Base-by-base conservation (phyloP, 2,329 filamentous ascomycete genomes). In the Arthroderma sp. region DNA sequence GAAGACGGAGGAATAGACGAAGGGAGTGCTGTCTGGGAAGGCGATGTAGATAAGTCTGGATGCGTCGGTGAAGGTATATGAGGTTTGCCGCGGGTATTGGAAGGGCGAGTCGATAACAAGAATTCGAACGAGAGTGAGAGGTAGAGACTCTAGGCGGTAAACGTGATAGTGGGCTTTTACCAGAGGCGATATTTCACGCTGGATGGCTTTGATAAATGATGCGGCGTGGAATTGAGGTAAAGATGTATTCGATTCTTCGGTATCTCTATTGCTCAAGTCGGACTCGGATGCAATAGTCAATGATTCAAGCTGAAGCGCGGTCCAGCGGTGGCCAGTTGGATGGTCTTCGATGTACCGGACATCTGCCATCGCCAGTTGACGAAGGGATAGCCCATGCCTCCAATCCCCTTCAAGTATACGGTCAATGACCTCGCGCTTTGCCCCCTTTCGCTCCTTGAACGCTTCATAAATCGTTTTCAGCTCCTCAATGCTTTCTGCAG, bases 81-180 rank as follows among this genome's bases (percentile, higher is more conserved):
- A 51, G 5, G 45, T 52, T 54, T 63, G 62, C 31, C 63, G 59
- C 41, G 71, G 70, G 10, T 62, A 64, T 53, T 81, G 83, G 60
- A 93, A 94, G 0, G 85, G 85, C 1, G 84, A 85, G 59, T 91
- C 82, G 50, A 86, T 68, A 47, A 88, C 76, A 55, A 86, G 83
- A 38, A 93, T 79, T 42, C 85, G 78, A n/a, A 93, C 66, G 28
- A 91, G 70, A 1, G 84, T 73, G 3, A 91, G 67, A 0, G 83
- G 77, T 5, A 68, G 54, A 1, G 72, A 70, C 43, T 74, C 71
- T 43, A 83, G 81, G n/a, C 81, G 76, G 52, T 83, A 79, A 48
- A 91, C 76, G 53, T 85, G 81, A 61, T 85, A 91, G 62, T 93
- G 84, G 4, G 83, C 83, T 61, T 91, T 93, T 53, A 88, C 76